A percentile compares a stretch with the other conserved stretches of the same genome.
Conservation (phyloP, 2,329 filamentous ascomycete species). For the Emmonsiellopsis sp. region DNA sequence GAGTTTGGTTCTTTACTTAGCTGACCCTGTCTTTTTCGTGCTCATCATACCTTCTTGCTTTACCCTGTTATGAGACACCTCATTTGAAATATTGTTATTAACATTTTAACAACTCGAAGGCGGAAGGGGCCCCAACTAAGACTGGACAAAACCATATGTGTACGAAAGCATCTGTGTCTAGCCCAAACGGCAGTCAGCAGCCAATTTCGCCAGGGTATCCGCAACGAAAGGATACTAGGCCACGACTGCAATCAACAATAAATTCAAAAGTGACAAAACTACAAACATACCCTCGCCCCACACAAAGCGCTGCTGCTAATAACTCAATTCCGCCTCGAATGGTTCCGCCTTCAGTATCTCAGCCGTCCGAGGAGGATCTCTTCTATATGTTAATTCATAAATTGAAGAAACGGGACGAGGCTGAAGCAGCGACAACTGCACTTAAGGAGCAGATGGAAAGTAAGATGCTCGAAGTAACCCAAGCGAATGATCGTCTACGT, state of each 20-base stretch:
- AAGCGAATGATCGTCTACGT: constrained; percentile 22
- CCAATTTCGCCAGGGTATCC: background rate
- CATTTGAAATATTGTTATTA: background rate
- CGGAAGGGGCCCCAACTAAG: background rate
- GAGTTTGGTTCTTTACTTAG: background rate
- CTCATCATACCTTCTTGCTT: background rate
- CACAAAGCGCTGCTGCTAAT: background rate
- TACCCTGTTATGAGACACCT: background rate
- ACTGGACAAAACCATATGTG: background rate
- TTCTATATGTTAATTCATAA: constrained; percentile 27
- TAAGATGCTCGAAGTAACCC: constrained; percentile 16
- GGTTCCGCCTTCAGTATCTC: background rate
- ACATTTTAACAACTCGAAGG: background rate
- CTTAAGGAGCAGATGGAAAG: constrained; percentile 20
- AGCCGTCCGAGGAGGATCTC: constrained; percentile 25
- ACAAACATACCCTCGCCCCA: background rate
- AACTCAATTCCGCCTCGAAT: background rate
- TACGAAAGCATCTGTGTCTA: background rate
- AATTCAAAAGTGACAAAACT: background rate
- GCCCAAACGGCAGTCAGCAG: background rate
- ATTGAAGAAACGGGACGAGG: constrained; percentile 27
- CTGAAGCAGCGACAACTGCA: constrained; percentile 16
- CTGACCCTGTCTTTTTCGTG: background rate
- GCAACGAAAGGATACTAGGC: background rate
- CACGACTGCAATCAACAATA: background rate